A percentile compares a stretch with the other conserved stretches of the same genome.
Conservation (phyloP, 75 land plant genomes). For the Picea glauca region DNA sequence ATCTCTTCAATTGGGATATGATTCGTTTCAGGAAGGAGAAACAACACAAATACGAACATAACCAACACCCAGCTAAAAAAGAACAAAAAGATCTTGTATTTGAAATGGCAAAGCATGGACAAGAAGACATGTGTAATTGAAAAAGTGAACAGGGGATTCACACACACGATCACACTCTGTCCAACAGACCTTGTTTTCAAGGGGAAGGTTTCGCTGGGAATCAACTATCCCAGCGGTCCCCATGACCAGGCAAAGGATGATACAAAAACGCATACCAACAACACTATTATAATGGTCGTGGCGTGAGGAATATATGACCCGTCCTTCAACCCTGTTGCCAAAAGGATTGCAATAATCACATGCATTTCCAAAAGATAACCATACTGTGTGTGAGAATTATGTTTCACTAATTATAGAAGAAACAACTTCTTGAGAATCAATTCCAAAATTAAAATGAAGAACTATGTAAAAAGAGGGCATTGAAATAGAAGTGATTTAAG, state of each 20-base stretch:
- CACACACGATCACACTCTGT: no score
- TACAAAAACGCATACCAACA: no score
- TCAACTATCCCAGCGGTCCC: slow-evolving; percentile 88
- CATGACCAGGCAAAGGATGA: slow-evolving; percentile 43
- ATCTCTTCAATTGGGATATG: slow-evolving; percentile 13
- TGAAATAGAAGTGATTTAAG: neutral
- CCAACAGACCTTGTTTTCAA: slow-evolving; percentile 26
- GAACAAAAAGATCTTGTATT: slow-evolving; percentile 47
- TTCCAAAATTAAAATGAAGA: neutral
- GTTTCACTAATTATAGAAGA: neutral
- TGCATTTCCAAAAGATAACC: neutral
- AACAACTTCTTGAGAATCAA: neutral
- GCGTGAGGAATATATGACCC: neutral
- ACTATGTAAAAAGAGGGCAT: slow-evolving; percentile 3
- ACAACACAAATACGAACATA: slow-evolving; percentile 47
- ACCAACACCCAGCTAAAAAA: slow-evolving; percentile 62
- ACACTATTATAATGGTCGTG: no score
- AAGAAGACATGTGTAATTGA: slow-evolving; percentile 76
- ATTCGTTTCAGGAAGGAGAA: slow-evolving; percentile 15
- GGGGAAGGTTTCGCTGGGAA: slow-evolving; percentile 80
- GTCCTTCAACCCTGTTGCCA: neutral
- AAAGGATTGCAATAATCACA: neutral
- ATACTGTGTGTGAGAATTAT: neutral
- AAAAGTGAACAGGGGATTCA: slow-evolving; percentile 50
- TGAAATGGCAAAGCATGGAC: slow-evolving; percentile 49